Conservation (phyloP, 805 yeast genomes). For the Candida ponderosae region DNA sequence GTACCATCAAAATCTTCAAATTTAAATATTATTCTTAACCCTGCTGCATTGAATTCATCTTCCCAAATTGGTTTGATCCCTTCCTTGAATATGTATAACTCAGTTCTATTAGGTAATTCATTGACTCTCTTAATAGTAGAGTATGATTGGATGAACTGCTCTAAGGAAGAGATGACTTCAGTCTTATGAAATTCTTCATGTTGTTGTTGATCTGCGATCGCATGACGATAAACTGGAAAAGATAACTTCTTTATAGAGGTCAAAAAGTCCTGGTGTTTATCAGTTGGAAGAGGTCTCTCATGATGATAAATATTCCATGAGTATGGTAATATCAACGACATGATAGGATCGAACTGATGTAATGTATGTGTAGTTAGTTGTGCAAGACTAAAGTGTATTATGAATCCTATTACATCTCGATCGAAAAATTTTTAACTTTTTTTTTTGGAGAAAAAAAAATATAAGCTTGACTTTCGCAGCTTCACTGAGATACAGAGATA, state of each 20-base stretch:
- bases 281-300: neutral
- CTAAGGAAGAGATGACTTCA: conserved; percentile 33
- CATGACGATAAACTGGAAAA: neutral
- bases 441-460: too few species aligned
- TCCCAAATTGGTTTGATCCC: conserved; percentile 65
- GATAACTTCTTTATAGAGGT: neutral
- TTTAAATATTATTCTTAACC: conserved; percentile 58
- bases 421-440: too few species aligned
- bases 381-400: too few species aligned
- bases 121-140: conserved; percentile 29
- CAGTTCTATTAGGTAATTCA: conserved; percentile 38
- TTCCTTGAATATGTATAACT: conserved; percentile 47
- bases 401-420: too few species aligned
- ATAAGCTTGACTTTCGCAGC: too few species aligned
- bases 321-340: neutral
- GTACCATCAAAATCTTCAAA: conserved; percentile 24
- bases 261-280: neutral
- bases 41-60: conserved; percentile 50
- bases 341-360: too few species aligned
- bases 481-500: too few species aligned
- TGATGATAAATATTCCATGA: neutral
- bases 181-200: neutral
- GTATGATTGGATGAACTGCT: conserved; percentile 44
- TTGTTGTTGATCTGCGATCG: too few species aligned
- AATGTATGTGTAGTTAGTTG: too few species aligned